Evolutionary conservation across 768 basidiomycete genomes (phyloP), one percentile per base, ranked within the genome.

Genomic region (Phylloporus arenicola): DNA sequence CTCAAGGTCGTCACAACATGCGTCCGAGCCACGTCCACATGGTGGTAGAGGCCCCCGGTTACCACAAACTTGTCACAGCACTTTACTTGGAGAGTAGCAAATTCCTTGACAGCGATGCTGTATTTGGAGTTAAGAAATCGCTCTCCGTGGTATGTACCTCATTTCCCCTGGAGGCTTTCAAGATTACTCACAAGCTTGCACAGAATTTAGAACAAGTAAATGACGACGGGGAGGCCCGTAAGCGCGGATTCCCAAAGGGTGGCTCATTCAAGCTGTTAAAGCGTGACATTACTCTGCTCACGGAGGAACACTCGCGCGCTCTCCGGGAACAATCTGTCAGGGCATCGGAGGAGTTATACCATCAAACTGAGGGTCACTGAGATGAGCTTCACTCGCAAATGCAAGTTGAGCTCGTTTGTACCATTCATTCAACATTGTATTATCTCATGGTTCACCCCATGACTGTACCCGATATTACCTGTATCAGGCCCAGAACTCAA

Each of bases 1-100:
- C 62, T 0, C 71, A 90, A 8, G 75, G 75, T 12, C 74, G 91
- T 43, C 91, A 92, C 59, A 80, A 83, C 51, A 82, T 82, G 71
- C 76, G 91, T 13, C 91, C 91, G 11, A 87, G 79, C 40, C 91
- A 93, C 64, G 60, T 93, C 43, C 91, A 93, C 64, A 68, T 92
- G 53, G 74, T 81, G 71, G 72, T 90, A 48, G 68, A 82, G 46
- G 86, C 88, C 0, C 76, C 78, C 4, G 88, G 88, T 27, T 91
- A 75, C 64, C 82, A 82, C 61, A 84, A 79, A 39, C 78, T 93
- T 19, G 70, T 75, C 16, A 92, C 89, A 0, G 81, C 89, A 1
- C 64, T 91, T 10, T 93, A 87, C 64, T 82, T 84, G 13, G 79
- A 84, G 48, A 83, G 80, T 5, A 86, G 89, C 56, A 64, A 71